Evolutionary conservation across 2,329 filamentous ascomycete genomes (phyloP).

Genomic region (Sporothrix mexicana): DNA sequence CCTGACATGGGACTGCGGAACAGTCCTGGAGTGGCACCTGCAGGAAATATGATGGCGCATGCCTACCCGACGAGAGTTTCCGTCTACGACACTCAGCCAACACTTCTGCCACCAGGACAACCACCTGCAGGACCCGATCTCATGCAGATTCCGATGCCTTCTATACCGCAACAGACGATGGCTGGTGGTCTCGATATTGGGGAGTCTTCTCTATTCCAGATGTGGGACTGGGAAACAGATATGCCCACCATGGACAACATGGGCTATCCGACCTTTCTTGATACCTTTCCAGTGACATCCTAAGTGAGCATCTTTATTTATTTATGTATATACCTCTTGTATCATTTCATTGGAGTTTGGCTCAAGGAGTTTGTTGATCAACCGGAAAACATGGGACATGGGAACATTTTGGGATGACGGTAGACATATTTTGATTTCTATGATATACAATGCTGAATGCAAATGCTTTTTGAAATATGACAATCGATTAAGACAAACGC

Average conservation of each 20-base stretch:
- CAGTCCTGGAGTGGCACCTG: not conserved
- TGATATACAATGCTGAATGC: not conserved
- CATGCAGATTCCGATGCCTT: not conserved
- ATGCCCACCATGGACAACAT: constrained; percentile 32
- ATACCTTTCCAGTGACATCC: constrained; percentile 18
- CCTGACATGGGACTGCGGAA: not conserved
- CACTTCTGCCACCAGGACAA: not conserved
- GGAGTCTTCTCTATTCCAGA: constrained; percentile 23
- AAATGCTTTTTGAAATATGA: constrained; percentile 12
- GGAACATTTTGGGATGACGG: not conserved
- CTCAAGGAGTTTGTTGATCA: not conserved
- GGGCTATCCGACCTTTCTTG: constrained; percentile 34
- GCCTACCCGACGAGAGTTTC: not conserved
- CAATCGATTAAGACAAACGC: not conserved
- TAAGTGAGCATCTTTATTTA: not conserved
- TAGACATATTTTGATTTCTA: not conserved
- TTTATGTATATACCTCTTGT: not conserved
- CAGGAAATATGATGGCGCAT: not conserved
- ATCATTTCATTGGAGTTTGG: not conserved
- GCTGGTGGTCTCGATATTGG: not conserved
- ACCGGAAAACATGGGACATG: not conserved
- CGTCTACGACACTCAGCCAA: not conserved
- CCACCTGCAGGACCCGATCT: not conserved
- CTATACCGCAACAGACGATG: not conserved
- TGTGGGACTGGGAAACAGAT: constrained; percentile 34